These are phyloP conservation scores for Cordyceps cicadae DNA, from an alignment of 2,329 filamentous ascomycete genomes.

Conservation along the genomic window DNA sequence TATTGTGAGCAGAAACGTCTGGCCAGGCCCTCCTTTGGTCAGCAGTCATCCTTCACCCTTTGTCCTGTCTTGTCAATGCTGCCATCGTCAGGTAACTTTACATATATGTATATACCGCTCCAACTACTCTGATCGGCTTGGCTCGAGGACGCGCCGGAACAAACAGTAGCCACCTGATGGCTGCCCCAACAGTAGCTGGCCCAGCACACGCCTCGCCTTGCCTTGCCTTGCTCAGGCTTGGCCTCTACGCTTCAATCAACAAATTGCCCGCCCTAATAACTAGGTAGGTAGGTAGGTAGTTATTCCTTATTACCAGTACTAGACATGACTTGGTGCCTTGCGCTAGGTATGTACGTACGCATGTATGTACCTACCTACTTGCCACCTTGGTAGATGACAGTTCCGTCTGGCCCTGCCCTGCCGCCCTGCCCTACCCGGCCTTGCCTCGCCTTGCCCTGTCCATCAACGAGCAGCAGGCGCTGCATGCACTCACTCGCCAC, in stretches of 20 bases:
- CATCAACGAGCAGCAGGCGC: not conserved
- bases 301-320: too few relatives aligned
- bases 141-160: too few relatives aligned
- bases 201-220: too few relatives aligned
- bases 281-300: too few relatives aligned
- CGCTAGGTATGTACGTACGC: not conserved
- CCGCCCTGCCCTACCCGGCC: not conserved
- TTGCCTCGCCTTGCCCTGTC: not conserved
- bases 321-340: not conserved
- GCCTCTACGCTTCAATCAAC: not conserved
- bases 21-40: constrained; percentile 15
- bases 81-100: too few relatives aligned
- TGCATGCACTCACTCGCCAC: not conserved
- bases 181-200: too few relatives aligned
- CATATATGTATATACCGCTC: too few relatives aligned
- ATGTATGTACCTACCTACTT: too few relatives aligned
- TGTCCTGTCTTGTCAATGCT: not conserved
- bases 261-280: not conserved
- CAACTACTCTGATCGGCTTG: too few relatives aligned
- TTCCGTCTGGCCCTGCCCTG: not conserved
- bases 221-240: not conserved
- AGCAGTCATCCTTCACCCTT: not conserved
- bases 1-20: constrained; percentile 27
- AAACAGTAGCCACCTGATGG: too few relatives aligned
- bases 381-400: not conserved